Evolutionary conservation across 2,329 filamentous ascomycete genomes (phyloP).

Genomic region (Arachnopeziza araneosa): DNA sequence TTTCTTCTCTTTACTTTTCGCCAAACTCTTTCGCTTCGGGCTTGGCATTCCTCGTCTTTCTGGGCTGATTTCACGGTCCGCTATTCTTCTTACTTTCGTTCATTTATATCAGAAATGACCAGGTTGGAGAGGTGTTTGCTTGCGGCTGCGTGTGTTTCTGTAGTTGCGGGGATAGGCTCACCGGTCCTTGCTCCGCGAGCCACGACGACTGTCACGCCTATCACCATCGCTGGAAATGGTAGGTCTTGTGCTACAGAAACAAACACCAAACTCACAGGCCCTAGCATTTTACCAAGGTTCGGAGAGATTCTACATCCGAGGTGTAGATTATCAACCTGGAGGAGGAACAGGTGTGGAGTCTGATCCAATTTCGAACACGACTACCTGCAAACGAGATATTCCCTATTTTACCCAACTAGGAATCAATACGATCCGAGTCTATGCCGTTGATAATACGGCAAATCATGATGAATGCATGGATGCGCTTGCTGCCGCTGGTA

Average conservation of each 20-base stretch:
- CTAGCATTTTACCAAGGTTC: constrained; percentile 19
- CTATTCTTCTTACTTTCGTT: background rate
- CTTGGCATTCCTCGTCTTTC: constrained; percentile 8
- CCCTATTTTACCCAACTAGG: constrained; percentile 55
- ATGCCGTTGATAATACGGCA: constrained; percentile 63
- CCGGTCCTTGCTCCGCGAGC: constrained; percentile 18
- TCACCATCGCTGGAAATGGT: constrained; percentile 27
- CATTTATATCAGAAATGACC: background rate
- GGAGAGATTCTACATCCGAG: constrained; percentile 46
- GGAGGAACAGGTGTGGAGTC: constrained; percentile 17
- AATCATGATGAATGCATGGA: constrained; percentile 65
- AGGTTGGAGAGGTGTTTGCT: background rate
- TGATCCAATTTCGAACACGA: constrained; percentile 4
- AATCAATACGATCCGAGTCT: constrained; percentile 65
- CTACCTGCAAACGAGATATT: constrained; percentile 5
- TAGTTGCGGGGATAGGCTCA: constrained; percentile 13
- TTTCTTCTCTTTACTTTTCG: background rate
- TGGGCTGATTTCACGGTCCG: background rate
- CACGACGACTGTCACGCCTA: constrained; percentile 17
- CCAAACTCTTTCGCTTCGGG: constrained; percentile 7
- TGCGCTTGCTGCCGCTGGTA: constrained; percentile 58
- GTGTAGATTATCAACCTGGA: constrained; percentile 54
- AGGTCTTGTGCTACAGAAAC: background rate
- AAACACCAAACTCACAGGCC: background rate
- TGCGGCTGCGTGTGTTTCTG: background rate